These are phyloP conservation scores for Melastoma candidum DNA, from an alignment of 441 rosid genomes.

Conservation along the genomic window DNA sequence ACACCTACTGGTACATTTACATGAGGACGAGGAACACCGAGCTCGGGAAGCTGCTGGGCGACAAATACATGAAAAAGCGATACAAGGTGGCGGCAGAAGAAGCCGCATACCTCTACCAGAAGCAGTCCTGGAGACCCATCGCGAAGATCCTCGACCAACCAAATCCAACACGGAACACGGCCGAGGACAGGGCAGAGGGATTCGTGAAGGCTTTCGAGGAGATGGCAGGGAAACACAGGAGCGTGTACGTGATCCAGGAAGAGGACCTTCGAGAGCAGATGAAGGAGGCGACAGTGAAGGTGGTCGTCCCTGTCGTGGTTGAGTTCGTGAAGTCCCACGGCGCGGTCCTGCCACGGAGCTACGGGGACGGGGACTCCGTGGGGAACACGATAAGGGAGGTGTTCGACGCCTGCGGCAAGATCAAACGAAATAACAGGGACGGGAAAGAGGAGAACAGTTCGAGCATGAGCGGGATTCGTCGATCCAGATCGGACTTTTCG, in stretches of 20 bases:
- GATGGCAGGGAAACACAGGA: constrained; percentile 27
- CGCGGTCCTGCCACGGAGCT: constrained; percentile 12
- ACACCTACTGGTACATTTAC: constrained; percentile 58
- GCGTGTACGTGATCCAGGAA: constrained; percentile 33
- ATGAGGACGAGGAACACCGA: constrained; percentile 47
- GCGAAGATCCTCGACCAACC: constrained; percentile 27
- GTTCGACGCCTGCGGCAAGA: too few species aligned
- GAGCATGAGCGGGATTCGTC: too few species aligned
- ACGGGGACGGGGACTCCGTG: too few species aligned
- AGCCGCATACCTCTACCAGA: constrained; percentile 50
- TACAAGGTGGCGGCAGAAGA: constrained; percentile 46
- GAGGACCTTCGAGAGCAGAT: constrained; percentile 45
- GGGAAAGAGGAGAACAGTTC: too few species aligned
- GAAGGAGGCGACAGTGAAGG: constrained; percentile 32
- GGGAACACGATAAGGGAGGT: too few species aligned
- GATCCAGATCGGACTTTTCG: too few species aligned
- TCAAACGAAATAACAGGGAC: too few species aligned
- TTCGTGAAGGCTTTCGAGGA: constrained; percentile 37
- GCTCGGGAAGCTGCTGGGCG: constrained; percentile 41
- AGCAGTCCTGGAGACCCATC: constrained; percentile 43
- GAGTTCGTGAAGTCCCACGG: constrained; percentile 25
- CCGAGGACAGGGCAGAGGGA: constrained; percentile 26
- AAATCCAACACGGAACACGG: constrained; percentile 1
- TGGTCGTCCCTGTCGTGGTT: constrained; percentile 30
- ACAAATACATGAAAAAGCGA: constrained; percentile 31